phyloP scores from a whole-genome alignment of 1,284 basidiomycete species.

The Laetiporus sulphureus region DNA sequence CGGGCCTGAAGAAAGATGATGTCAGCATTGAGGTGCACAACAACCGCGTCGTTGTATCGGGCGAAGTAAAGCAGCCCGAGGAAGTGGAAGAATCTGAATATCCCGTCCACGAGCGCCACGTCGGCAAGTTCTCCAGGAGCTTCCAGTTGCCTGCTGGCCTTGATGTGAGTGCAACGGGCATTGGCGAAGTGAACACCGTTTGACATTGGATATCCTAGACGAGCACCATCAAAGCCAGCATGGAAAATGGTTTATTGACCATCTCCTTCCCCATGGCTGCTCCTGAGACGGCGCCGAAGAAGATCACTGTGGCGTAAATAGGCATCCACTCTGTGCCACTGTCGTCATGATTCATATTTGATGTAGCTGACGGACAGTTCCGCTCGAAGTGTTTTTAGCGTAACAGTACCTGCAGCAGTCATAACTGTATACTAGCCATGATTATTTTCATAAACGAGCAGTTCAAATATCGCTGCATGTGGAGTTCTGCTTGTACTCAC shows the following conservation, averaged over 20 bases:
- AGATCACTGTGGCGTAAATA: constrained; percentile 6
- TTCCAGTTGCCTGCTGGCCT: constrained; percentile 35
- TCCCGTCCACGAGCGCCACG: constrained; percentile 35
- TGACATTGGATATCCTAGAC: too few relatives aligned
- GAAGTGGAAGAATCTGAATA: constrained; percentile 33
- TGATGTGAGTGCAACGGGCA: constrained; percentile 28
- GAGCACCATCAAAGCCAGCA: constrained; percentile 30
- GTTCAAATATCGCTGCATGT: too few relatives aligned
- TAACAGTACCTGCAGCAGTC: too few relatives aligned
- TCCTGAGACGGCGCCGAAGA: constrained; percentile 17
- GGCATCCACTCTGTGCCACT: too few relatives aligned
- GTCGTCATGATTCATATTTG: too few relatives aligned
- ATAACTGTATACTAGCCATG: too few relatives aligned
- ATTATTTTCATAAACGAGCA: too few relatives aligned
- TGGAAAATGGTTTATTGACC: constrained; percentile 33
- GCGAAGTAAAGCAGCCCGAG: constrained; percentile 24
- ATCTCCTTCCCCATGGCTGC: constrained; percentile 33
- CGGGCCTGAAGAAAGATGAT: constrained; percentile 35
- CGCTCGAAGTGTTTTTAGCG: too few relatives aligned
- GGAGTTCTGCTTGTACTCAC: too few relatives aligned
- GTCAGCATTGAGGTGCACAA: constrained; percentile 35
- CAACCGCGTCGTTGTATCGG: constrained; percentile 34
- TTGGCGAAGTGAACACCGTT: too few relatives aligned
- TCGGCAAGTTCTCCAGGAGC: constrained; percentile 35
- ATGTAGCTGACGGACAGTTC: too few relatives aligned